Percentiles rank a stretch among this genome's conserved stretches.
These are phyloP conservation scores for Claviceps quebecensis DNA, from an alignment of 2,329 filamentous ascomycete species.

Conservation along the genomic window DNA sequence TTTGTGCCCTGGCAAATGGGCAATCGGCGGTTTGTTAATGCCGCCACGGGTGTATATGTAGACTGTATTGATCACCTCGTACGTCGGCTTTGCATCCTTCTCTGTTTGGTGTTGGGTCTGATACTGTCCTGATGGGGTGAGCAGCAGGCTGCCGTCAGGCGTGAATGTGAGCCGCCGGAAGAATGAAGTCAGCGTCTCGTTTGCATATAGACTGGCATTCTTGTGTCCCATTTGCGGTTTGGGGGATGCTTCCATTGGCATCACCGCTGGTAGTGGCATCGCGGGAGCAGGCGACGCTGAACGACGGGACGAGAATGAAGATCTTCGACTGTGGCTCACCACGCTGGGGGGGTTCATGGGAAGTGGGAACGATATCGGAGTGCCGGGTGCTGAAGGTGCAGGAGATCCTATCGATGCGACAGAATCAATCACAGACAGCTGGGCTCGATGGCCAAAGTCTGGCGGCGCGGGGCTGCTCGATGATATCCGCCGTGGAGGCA, in stretches of 20 bases:
- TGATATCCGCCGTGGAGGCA: conserved; percentile 81
- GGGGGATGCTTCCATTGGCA: conserved; percentile 83
- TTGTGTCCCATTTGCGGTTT: conserved; percentile 60
- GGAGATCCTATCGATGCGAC: conserved; percentile 59
- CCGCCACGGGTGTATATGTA: conserved; percentile 96
- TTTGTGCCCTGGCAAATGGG: conserved; percentile 91
- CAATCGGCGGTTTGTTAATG: conserved; percentile 90
- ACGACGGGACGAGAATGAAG: conserved; percentile 77
- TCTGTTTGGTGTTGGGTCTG: conserved; percentile 59
- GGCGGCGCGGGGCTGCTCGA: conserved; percentile 86
- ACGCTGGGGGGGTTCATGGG: conserved; percentile 92
- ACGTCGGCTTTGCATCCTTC: conserved; percentile 56
- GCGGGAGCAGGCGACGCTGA: conserved; percentile 90
- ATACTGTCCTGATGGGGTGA: conserved; percentile 92
- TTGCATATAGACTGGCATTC: conserved; percentile 85
- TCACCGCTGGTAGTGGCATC: conserved; percentile 84
- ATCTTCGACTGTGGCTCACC: conserved; percentile 83
- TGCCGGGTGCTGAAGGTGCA: conserved; percentile 80
- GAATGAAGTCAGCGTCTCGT: conserved; percentile 93
- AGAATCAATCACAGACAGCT: conserved; percentile 42
- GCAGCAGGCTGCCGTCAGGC: conserved; percentile 81
- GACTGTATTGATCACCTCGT: conserved; percentile 90
- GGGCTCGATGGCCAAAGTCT: conserved; percentile 56
- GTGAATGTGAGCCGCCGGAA: conserved; percentile 90
- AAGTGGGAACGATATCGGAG: conserved; percentile 73